Conservation (phyloP, 2,329 filamentous ascomycete genomes). For the Alternaria incomplexa region DNA sequence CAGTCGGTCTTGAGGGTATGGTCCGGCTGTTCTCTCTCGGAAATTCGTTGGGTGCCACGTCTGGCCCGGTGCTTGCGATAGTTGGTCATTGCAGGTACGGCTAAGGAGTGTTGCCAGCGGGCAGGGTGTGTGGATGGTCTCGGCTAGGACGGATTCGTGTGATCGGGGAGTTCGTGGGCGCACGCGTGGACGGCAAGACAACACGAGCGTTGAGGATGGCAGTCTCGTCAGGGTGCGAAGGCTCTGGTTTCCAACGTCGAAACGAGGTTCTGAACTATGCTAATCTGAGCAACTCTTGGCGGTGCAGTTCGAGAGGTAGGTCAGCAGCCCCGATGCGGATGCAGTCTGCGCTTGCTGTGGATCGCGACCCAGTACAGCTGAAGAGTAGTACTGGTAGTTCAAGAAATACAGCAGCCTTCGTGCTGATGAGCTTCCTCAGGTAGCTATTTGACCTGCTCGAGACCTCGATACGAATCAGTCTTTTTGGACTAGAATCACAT, state of each 20-base stretch:
- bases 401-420: neutral
- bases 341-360: neutral
- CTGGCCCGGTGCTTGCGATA: neutral
- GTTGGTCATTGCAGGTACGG: neutral
- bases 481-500: conserved; percentile 7
- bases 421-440: neutral
- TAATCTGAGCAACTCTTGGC: conserved; percentile 10
- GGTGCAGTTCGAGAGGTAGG: neutral
- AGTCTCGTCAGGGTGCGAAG: neutral
- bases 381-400: neutral
- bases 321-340: neutral
- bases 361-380: neutral
- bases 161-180: neutral
- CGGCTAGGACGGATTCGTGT: neutral
- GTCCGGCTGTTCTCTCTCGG: neutral
- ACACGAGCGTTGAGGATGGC: neutral
- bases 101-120: neutral
- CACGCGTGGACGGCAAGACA: neutral
- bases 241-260: neutral
- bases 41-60: neutral
- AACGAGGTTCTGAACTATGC: neutral
- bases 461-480: conserved; percentile 16
- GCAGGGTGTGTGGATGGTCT: neutral
- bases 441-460: neutral
- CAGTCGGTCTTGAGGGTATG: neutral